Evolutionary conservation across 441 rosid species (phyloP).

Genomic region (Adansonia grandidieri): DNA sequence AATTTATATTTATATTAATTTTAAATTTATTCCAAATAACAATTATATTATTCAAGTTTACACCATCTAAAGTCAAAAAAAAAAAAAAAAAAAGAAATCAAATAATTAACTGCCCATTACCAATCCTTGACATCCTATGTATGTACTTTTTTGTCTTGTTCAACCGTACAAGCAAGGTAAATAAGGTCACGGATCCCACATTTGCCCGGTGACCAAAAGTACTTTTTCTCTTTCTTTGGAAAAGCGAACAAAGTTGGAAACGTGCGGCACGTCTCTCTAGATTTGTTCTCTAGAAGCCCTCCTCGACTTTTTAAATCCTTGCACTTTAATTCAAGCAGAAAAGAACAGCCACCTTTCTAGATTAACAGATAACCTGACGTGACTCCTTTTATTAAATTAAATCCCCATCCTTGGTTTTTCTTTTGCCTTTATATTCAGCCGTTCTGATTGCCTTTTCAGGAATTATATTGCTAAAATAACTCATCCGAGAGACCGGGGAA

Average conservation of each 20-base stretch:
- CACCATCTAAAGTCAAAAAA: too few relatives aligned
- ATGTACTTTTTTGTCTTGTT: background rate
- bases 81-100: too few relatives aligned
- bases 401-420: background rate
- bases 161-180: background rate
- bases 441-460: background rate
- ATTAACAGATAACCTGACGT: background rate
- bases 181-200: background rate
- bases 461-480: background rate
- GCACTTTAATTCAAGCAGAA: background rate
- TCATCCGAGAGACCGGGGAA: background rate
- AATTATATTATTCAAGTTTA: too few relatives aligned
- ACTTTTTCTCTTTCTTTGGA: background rate
- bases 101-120: too few relatives aligned
- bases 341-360: slow-evolving; percentile 25
- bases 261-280: slow-evolving; percentile 13
- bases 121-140: background rate
- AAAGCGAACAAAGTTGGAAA: slow-evolving; percentile 31
- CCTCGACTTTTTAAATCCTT: background rate
- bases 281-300: slow-evolving; percentile 30
- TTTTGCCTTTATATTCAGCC: background rate
- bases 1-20: too few relatives aligned
- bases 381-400: background rate
- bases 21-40: too few relatives aligned
- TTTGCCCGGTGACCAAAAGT: background rate